Percentiles rank a stretch among this genome's conserved stretches.
These are phyloP conservation scores for Pythium monospermum DNA, from an alignment of 352 stramenopile genomes.

Conservation along the genomic window DNA sequence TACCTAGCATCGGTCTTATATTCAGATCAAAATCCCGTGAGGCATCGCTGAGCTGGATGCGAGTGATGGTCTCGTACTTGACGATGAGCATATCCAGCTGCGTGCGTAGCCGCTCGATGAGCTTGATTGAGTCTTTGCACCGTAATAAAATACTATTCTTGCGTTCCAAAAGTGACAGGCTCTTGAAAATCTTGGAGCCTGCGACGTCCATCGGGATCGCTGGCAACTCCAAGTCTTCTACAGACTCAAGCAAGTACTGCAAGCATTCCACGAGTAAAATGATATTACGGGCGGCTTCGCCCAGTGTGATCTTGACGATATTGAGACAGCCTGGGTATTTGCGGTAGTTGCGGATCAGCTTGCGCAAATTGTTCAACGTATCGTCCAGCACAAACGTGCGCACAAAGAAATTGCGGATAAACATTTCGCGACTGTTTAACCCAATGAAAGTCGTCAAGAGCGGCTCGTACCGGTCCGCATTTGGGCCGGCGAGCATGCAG, in stretches of 20 bases:
- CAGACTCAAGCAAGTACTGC: slow-evolving; percentile 93
- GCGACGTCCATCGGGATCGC: slow-evolving; percentile 33
- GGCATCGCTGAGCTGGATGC: slow-evolving; percentile 88
- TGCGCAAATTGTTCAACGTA: slow-evolving; percentile 92
- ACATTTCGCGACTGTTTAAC: slow-evolving; percentile 96
- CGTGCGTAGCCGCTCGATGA: slow-evolving; percentile 90
- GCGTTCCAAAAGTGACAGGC: slow-evolving; percentile 86
- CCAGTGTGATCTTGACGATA: slow-evolving; percentile 90
- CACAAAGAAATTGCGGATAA: slow-evolving; percentile 97
- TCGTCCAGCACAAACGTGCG: slow-evolving; percentile 95
- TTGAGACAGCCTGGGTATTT: slow-evolving; percentile 81
- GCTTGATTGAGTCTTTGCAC: slow-evolving; percentile 94
- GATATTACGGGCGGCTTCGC: slow-evolving; percentile 90
- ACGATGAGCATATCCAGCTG: slow-evolving; percentile 94
- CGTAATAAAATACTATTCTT: slow-evolving; percentile 90
- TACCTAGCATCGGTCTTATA: too few relatives aligned
- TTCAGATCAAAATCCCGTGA: slow-evolving; percentile 88
- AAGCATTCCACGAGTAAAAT: slow-evolving; percentile 96
- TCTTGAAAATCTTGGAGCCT: slow-evolving; percentile 81
- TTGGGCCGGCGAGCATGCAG: slow-evolving; percentile 92
- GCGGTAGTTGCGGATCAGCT: slow-evolving; percentile 85
- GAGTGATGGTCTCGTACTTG: slow-evolving; percentile 87
- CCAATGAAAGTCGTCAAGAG: slow-evolving; percentile 95
- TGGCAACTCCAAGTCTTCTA: slow-evolving; percentile 84
- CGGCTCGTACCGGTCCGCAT: slow-evolving; percentile 94